Conservation (phyloP, 139 green algal genomes). For the Yamagishiella unicocca region DNA sequence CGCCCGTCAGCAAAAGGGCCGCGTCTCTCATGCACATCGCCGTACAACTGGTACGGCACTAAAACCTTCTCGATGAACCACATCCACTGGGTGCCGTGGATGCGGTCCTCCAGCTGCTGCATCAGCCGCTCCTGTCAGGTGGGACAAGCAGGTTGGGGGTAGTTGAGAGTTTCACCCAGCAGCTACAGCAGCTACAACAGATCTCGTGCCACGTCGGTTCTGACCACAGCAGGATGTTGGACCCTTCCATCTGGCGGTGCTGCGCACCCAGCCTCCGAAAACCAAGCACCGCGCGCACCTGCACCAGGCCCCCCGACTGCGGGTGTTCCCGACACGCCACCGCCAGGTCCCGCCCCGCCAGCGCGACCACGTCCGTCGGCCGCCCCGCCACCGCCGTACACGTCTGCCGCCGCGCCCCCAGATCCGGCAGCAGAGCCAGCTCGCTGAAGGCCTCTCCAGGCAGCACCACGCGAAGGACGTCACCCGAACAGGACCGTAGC, state of each 20-base stretch:
- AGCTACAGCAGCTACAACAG: too few relatives aligned
- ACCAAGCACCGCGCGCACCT: not conserved
- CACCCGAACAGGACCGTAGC: not conserved
- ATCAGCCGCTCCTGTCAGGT: conserved; percentile 34
- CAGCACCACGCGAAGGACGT: not conserved
- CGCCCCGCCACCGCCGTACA: not conserved
- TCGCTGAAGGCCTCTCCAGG: conserved; percentile 8
- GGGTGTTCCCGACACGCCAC: conserved; percentile 30
- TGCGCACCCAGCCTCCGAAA: not conserved
- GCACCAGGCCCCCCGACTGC: conserved; percentile 5
- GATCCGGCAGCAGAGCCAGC: conserved; percentile 34
- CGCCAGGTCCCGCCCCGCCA: conserved; percentile 41
- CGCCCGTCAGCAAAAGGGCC: not conserved
- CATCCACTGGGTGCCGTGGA: conserved; percentile 15
- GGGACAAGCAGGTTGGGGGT: too few relatives aligned
- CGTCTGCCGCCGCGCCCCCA: not conserved
- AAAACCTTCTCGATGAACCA: conserved; percentile 48
- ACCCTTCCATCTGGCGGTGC: not conserved
- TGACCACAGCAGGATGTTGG: not conserved
- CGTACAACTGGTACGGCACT: conserved; percentile 42
- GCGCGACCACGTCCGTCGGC: conserved; percentile 10
- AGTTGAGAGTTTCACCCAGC: too few relatives aligned
- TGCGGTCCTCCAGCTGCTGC: conserved; percentile 33
- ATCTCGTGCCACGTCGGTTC: too few relatives aligned
- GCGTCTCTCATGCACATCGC: not conserved